These are phyloP conservation scores for Suillus ampliporus DNA, from an alignment of 768 basidiomycete genomes.

Conservation along the genomic window DNA sequence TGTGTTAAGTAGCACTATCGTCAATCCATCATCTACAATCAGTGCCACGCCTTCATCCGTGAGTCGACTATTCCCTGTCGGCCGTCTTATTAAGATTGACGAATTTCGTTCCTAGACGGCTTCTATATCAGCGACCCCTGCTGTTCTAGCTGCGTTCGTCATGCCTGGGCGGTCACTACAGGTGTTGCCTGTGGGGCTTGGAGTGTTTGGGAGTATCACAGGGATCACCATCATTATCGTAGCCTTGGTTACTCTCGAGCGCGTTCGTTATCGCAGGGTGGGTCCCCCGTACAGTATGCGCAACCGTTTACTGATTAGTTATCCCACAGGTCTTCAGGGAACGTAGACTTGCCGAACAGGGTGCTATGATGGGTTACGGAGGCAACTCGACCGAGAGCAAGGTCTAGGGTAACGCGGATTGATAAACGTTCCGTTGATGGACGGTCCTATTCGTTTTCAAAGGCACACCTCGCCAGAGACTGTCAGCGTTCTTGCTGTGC, in stretches of 20 bases:
- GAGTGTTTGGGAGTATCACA: conserved; percentile 85
- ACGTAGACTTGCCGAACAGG: conserved; percentile 72
- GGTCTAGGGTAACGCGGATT: conserved; percentile 21
- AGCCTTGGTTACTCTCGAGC: conserved; percentile 84
- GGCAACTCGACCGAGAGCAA: conserved; percentile 41
- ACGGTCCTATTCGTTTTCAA: neutral
- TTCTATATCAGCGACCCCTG: conserved; percentile 38
- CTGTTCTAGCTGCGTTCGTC: conserved; percentile 48
- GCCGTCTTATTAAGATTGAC: neutral
- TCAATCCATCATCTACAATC: conserved; percentile 19
- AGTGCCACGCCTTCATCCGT: conserved; percentile 30
- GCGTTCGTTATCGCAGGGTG: conserved; percentile 86
- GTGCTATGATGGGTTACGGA: conserved; percentile 62
- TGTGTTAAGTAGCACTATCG: conserved; percentile 18
- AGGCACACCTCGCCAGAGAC: neutral
- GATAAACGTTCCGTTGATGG: neutral
- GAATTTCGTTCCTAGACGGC: conserved; percentile 26
- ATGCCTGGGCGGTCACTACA: conserved; percentile 76
- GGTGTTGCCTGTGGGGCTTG: conserved; percentile 83
- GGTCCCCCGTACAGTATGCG: conserved; percentile 23
- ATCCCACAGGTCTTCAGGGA: conserved; percentile 68
- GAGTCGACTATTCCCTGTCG: conserved; percentile 10
- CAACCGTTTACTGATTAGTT: neutral
- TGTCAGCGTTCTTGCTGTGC: neutral
- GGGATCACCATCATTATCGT: conserved; percentile 84